phyloP scores from a whole-genome alignment of 495 filamentous ascomycete genomes.

The Ascodesmis nigricans region DNA sequence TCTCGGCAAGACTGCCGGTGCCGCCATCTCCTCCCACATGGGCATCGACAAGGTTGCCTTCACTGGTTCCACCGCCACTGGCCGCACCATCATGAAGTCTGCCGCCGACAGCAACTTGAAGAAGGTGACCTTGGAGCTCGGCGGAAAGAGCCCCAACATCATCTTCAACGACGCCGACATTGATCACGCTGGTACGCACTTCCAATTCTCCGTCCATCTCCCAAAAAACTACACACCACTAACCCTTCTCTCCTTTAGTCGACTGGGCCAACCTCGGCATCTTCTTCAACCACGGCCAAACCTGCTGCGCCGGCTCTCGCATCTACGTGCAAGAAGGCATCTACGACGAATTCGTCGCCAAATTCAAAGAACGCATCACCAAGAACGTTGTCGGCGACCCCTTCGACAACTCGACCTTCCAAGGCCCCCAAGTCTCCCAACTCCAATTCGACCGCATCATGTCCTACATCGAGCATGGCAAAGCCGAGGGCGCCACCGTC shows the following conservation, averaged over 20 bases:
- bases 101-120: constrained; percentile 88
- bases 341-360: constrained; percentile 69
- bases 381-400: constrained; percentile 84
- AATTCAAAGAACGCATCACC: constrained; percentile 68
- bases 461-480: constrained; percentile 85
- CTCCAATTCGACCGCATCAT: constrained; percentile 95
- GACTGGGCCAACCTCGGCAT: constrained; percentile 98
- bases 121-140: constrained; percentile 97
- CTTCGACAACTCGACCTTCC: constrained; percentile 73
- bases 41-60: constrained; percentile 97
- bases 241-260: too few species aligned
- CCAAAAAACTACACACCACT: too few species aligned
- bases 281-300: constrained; percentile 97
- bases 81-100: constrained; percentile 86
- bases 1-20: constrained; percentile 72
- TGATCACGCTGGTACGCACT: constrained; percentile 82
- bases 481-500: constrained; percentile 66
- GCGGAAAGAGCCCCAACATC: constrained; percentile 96
- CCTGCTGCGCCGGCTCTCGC: constrained; percentile 91
- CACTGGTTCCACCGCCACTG: constrained; percentile 81
- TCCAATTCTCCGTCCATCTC: too few species aligned
- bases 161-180: constrained; percentile 92
- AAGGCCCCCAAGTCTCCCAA: constrained; percentile 88
- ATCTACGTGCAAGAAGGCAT: constrained; percentile 90
- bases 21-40: constrained; percentile 86